These are phyloP conservation scores for Ramularia endophylla DNA, from an alignment of 2,329 filamentous ascomycete genomes.

Conservation along the genomic window DNA sequence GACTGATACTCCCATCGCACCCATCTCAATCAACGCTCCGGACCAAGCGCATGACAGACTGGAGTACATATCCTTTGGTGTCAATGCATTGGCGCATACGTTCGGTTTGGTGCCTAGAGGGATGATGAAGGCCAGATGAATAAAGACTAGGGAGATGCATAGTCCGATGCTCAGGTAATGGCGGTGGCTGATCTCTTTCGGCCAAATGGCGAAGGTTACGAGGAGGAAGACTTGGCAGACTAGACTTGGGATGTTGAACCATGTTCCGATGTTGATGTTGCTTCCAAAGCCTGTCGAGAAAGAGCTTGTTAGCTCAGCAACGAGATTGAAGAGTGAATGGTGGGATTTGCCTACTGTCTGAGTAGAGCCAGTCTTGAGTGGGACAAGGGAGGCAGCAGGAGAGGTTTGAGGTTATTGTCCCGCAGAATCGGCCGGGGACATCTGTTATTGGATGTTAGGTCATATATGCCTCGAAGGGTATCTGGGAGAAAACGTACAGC, in stretches of 20 bases:
- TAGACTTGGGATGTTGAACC: conserved; percentile 69
- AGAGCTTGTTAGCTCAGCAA: background rate
- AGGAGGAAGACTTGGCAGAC: conserved; percentile 67
- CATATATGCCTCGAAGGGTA: background rate
- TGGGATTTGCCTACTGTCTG: conserved; percentile 33
- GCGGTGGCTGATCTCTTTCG: conserved; percentile 65
- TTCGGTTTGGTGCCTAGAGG: conserved; percentile 67
- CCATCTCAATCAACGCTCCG: conserved; percentile 69
- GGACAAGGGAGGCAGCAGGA: conserved; percentile 2
- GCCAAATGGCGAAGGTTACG: conserved; percentile 68
- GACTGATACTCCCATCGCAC: conserved; percentile 74
- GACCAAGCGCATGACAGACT: conserved; percentile 72
- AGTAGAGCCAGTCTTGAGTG: conserved; percentile 9
- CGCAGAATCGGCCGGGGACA: conserved; percentile 1
- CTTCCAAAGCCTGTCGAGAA: conserved; percentile 5
- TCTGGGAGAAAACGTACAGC: conserved; percentile 54
- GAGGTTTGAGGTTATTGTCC: background rate
- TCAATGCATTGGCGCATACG: conserved; percentile 76
- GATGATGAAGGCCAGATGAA: conserved; percentile 72
- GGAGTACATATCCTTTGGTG: conserved; percentile 74
- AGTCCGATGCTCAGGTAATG: conserved; percentile 82
- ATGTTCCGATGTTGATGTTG: conserved; percentile 29
- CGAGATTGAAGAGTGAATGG: conserved; percentile 31
- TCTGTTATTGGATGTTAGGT: background rate
- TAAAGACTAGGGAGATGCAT: conserved; percentile 69